A percentile compares a stretch with the other conserved stretches of the same genome.
phyloP scores from a whole-genome alignment of 2,329 filamentous ascomycete species.

The Paracoccidioides brasiliensis region DNA sequence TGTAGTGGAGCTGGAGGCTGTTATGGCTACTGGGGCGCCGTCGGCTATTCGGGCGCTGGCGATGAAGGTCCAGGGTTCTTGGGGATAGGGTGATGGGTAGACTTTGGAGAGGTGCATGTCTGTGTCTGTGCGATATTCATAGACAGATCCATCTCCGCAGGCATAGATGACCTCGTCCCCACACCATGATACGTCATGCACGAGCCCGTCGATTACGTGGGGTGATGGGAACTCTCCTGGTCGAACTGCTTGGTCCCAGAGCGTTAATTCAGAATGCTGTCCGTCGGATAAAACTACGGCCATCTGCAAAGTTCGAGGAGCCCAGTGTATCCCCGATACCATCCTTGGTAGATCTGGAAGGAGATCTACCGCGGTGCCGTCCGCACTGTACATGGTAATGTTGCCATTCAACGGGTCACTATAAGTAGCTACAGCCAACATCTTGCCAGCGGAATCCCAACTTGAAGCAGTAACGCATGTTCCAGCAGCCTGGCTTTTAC shows the following conservation, averaged over 20 bases:
- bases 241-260: conserved; percentile 31
- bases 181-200: conserved; percentile 34
- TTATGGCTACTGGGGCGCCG: conserved; percentile 24
- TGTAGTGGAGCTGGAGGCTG: conserved; percentile 26
- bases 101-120: conserved; percentile 26
- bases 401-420: conserved; percentile 27
- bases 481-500: conserved; percentile 15
- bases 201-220: conserved; percentile 24
- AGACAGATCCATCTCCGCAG: conserved; percentile 28
- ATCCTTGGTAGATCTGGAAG: conserved; percentile 33
- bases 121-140: conserved; percentile 27
- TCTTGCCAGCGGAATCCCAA: conserved; percentile 33
- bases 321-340: conserved; percentile 33
- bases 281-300: conserved; percentile 32
- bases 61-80: conserved; percentile 28
- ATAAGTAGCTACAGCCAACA: conserved; percentile 36
- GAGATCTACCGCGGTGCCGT: conserved; percentile 32
- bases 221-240: conserved; percentile 26
- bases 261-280: conserved; percentile 28
- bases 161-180: conserved; percentile 26
- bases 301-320: conserved; percentile 25
- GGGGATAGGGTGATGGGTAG: conserved; percentile 18
- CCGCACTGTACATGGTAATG: conserved; percentile 32
- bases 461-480: conserved; percentile 32
- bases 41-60: conserved; percentile 20